Conservation (phyloP, 805 yeast species). For the Teunomyces kruisii region DNA sequence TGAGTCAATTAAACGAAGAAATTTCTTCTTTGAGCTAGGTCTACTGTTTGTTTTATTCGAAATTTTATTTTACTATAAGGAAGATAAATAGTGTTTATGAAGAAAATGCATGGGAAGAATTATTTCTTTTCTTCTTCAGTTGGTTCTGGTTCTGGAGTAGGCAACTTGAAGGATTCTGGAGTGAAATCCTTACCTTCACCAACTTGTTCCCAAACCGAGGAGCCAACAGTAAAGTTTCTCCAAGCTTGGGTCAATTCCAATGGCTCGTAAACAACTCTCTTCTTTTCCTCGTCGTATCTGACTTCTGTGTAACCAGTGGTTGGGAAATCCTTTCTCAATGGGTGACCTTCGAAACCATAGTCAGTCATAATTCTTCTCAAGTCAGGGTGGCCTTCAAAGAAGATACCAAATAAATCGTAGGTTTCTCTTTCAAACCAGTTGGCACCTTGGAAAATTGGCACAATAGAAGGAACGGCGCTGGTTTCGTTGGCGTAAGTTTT, state of each 20-base stretch:
- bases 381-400: slow-evolving; percentile 88
- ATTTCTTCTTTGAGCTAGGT: slow-evolving; percentile 23
- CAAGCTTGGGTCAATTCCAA: slow-evolving; percentile 89
- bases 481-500: slow-evolving; percentile 87
- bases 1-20: slow-evolving; percentile 47
- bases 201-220: slow-evolving; percentile 89
- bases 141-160: slow-evolving; percentile 78
- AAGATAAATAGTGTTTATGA: slow-evolving; percentile 3
- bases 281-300: slow-evolving; percentile 86
- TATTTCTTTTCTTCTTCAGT: slow-evolving; percentile 37
- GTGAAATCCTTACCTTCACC: slow-evolving; percentile 83
- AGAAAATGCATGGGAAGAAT: slow-evolving; percentile 10
- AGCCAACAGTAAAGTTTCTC: slow-evolving; percentile 86
- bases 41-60: neutral
- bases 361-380: slow-evolving; percentile 87
- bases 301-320: slow-evolving; percentile 90
- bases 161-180: slow-evolving; percentile 79
- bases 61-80: neutral
- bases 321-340: slow-evolving; percentile 89
- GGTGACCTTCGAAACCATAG: slow-evolving; percentile 91
- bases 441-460: slow-evolving; percentile 73
- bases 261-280: slow-evolving; percentile 87
- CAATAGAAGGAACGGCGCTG: slow-evolving; percentile 75
- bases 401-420: slow-evolving; percentile 82
- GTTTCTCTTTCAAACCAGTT: slow-evolving; percentile 93